Conservation (phyloP, 306 rosid genomes). For the Prunus fruticosa region DNA sequence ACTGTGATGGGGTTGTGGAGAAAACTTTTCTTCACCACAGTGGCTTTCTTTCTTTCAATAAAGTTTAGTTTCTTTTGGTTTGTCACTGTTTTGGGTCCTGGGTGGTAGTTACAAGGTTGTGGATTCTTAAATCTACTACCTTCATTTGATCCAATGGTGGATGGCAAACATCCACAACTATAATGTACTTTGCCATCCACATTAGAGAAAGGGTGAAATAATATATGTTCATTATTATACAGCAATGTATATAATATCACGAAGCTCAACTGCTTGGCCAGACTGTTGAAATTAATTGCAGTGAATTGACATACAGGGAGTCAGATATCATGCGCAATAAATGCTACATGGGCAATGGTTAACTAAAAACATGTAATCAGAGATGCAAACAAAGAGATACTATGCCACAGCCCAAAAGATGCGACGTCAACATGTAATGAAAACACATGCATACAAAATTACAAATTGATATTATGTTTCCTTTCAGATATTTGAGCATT, state of each 20-base stretch:
- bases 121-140: background rate
- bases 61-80: background rate
- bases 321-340: background rate
- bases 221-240: background rate
- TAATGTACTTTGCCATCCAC: background rate
- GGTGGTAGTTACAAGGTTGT: background rate
- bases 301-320: background rate
- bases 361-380: background rate
- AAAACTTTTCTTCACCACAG: background rate
- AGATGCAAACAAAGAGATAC: background rate
- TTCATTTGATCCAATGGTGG: background rate
- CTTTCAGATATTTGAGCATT: background rate
- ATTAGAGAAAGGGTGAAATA: background rate
- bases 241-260: background rate
- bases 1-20: background rate
- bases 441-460: background rate
- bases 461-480: background rate
- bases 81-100: background rate
- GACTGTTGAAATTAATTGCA: background rate
- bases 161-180: background rate
- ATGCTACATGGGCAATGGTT: background rate
- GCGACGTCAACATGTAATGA: background rate
- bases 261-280: background rate
- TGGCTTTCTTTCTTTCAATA: background rate
- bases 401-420: background rate